Base-by-base conservation (phyloP, 108 stramenopile species). In the Nitzschia inconspicua region DNA sequence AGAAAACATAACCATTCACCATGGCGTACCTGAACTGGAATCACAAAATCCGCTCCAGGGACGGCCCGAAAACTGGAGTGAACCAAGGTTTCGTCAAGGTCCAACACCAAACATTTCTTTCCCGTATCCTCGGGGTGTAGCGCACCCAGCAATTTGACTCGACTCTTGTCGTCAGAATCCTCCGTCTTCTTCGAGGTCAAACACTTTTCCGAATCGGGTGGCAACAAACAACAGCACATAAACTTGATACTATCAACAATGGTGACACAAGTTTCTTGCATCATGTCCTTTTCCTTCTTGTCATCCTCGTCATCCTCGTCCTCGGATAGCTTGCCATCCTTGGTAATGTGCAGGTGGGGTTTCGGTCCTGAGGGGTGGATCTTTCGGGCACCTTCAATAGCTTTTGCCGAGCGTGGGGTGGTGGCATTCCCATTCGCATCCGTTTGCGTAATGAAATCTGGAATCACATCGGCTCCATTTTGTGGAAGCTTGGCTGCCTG, bases 51-150 rank as follows among this genome's bases (percentile, higher is more conserved):
- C 7, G 99, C 93, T 16, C 86, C 86, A 3, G 89, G 71, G 10
- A 98, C 95, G 1, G 97, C 94, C 64, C 96, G 77, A 55, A 98
- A 98, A 54, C 95, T 96, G 18, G 93, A 96, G 75, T 98, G 99
- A 5, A 98, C 97, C 19, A 99, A 65, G 5, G 99, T 99, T 66
- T 99, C 99, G 65, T 99, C 99, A 47, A 99, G 67, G 57, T 99
- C 99, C 32, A 99, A 78, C 29, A 97, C 95, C 27, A 99, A 79
- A 77, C 94, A 94, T 44, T 89, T 91, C 70, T 92, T 93, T 18
- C 91, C 94, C 43, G 35, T 46, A 72, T 91, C 87, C 25, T 88
- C 76, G 6, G 54, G 68, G 65, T 85, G 86, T 34, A 80, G 61
- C 6, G 44, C 50, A 0, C 85, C 85, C 52, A 89, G 62, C 2